Evolutionary conservation across 2,329 filamentous ascomycete genomes (phyloP).

Genomic region (Trichoderma lentiforme): DNA sequence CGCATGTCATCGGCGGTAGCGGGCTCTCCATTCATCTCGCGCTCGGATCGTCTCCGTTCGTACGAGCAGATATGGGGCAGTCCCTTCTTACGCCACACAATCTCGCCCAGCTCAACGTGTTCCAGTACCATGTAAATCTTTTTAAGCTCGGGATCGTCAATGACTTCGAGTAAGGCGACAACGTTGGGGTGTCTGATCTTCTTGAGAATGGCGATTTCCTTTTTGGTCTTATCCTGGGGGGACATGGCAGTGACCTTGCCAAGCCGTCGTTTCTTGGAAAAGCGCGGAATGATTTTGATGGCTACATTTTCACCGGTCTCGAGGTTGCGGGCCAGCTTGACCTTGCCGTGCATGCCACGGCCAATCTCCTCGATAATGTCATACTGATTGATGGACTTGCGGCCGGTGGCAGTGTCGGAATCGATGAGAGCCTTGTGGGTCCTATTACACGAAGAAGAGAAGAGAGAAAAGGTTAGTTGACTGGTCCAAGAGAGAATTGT

Average conservation of each 20-base stretch:
- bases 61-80: slow-evolving; percentile 77
- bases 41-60: slow-evolving; percentile 77
- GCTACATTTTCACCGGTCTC: slow-evolving; percentile 76
- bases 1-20: slow-evolving; percentile 58
- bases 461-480: not conserved
- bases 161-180: slow-evolving; percentile 91
- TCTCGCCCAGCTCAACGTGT: slow-evolving; percentile 89
- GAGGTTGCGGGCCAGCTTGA: slow-evolving; percentile 86
- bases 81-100: slow-evolving; percentile 89
- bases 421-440: slow-evolving; percentile 92
- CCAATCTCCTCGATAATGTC: slow-evolving; percentile 96
- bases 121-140: slow-evolving; percentile 99
- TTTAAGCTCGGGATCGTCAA: slow-evolving; percentile 91
- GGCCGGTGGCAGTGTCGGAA: slow-evolving; percentile 80
- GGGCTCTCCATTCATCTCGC: slow-evolving; percentile 61
- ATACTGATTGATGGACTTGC: slow-evolving; percentile 97
- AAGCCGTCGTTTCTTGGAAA: slow-evolving; percentile 88
- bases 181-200: slow-evolving; percentile 98
- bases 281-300: slow-evolving; percentile 97
- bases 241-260: slow-evolving; percentile 70
- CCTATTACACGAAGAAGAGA: slow-evolving; percentile 38
- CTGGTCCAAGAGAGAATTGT: not conserved
- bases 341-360: slow-evolving; percentile 93
- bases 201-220: slow-evolving; percentile 96
- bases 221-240: slow-evolving; percentile 78